Evolutionary conservation across 495 filamentous ascomycete species (phyloP).

Genomic region (Poronia punctata): DNA sequence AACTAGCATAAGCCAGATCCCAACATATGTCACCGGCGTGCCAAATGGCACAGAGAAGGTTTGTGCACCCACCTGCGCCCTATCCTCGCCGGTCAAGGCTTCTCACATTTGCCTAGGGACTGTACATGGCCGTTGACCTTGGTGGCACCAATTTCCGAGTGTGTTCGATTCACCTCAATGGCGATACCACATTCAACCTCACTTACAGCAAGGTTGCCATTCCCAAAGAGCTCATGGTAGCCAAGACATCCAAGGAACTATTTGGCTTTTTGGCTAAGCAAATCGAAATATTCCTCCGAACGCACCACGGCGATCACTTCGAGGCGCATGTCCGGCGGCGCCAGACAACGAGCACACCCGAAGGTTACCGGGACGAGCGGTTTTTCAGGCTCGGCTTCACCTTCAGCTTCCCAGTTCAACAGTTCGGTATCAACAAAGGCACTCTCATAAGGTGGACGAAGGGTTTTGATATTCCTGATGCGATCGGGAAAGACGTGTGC

Average conservation of each 20-base stretch:
- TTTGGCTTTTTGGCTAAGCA: conserved; percentile 91
- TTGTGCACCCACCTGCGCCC: conserved; percentile 2
- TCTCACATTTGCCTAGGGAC: conserved; percentile 50
- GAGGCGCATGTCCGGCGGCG: conserved; percentile 57
- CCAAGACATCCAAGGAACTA: conserved; percentile 76
- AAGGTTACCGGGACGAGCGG: conserved; percentile 55
- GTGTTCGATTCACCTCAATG: conserved; percentile 86
- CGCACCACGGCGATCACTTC: conserved; percentile 87
- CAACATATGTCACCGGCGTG: conserved; percentile 90
- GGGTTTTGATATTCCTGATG: conserved; percentile 91
- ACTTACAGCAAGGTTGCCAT: conserved; percentile 89
- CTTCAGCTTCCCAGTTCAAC: conserved; percentile 94
- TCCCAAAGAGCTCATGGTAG: conserved; percentile 82
- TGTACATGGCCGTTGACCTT: conserved; percentile 93
- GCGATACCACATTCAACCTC: conserved; percentile 85
- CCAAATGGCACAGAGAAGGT: conserved; percentile 97
- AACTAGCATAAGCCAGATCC: conserved; percentile 86
- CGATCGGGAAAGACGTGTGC: conserved; percentile 91
- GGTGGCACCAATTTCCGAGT: conserved; percentile 98
- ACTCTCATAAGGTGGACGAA: conserved; percentile 95
- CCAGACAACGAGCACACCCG: conserved; percentile 44
- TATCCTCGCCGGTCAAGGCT: neutral
- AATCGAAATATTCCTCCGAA: conserved; percentile 77
- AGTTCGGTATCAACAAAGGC: conserved; percentile 88
- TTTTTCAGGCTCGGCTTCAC: conserved; percentile 92